Evolutionary conservation across 2,329 filamentous ascomycete species (phyloP).

Genomic region (Xylaria sp.): DNA sequence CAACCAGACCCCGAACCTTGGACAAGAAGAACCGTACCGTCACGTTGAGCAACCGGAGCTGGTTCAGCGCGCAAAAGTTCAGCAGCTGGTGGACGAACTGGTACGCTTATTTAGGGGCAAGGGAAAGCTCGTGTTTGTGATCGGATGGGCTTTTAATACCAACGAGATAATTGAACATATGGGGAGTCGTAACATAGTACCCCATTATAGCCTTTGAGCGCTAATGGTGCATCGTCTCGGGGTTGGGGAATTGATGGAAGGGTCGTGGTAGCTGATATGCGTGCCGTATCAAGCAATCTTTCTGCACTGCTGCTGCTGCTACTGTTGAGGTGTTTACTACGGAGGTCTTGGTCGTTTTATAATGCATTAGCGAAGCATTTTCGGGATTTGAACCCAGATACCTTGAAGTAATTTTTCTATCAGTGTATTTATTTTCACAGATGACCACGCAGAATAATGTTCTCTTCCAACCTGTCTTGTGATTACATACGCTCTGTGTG

Average conservation of each 20-base stretch:
- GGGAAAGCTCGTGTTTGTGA: slow-evolving; percentile 3
- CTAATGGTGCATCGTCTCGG: neutral
- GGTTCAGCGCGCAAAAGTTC: neutral
- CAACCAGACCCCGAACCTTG: neutral
- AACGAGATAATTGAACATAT: neutral
- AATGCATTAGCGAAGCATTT: too few relatives aligned
- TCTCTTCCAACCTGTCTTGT: neutral
- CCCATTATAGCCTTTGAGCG: neutral
- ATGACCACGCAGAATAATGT: neutral
- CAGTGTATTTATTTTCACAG: neutral
- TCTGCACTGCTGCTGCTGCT: neutral
- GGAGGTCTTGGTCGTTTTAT: too few relatives aligned
- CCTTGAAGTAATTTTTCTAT: neutral
- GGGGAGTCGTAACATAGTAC: neutral
- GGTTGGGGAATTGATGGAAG: neutral
- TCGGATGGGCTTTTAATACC: neutral
- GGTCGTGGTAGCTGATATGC: too few relatives aligned
- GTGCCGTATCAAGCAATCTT: too few relatives aligned
- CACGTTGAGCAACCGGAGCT: neutral
- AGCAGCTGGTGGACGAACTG: neutral
- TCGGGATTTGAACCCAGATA: neutral
- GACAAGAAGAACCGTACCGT: too few relatives aligned
- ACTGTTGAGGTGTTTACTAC: too few relatives aligned
- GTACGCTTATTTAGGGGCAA: neutral
- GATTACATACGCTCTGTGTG: neutral